Evolutionary conservation across 2,329 filamentous ascomycete genomes (phyloP), one percentile per base, ranked within the genome.

Genomic region (Penicillium brasilianum): DNA sequence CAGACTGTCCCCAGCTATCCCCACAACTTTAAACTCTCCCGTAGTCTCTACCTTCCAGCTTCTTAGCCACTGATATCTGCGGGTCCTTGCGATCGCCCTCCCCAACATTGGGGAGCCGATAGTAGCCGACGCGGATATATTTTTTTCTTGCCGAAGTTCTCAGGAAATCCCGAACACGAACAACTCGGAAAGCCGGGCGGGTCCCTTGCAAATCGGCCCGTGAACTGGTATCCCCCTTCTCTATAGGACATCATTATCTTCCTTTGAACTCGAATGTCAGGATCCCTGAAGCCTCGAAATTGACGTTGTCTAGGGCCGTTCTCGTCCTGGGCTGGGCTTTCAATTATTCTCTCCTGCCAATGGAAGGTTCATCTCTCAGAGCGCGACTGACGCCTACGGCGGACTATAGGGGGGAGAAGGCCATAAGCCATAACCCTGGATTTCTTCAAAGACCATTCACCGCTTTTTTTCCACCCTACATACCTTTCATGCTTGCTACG

Each of bases 131-230:
- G n/a, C 44, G 44, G 16, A 48, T 25, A 34, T 18, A 32, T 43
- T 36, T 57, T 51, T 25, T 51, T 48, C 36, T 51, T 43, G 16
- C 46, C 46, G 32, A 48, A 32, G 14, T 36, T 4, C 46, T 41
- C 25, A 9, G 4, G n/a, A 28, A 37, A 51, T 44, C 36, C 46
- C 55, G 46, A 57, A 14, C 20, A 22, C 37, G 20, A 16, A 39
- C 9, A 13, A n/a, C 30, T 36, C 55, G 50, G 55, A 59, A 59
- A 55, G 32, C 53, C 56, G 60, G 49, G 56, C 49, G 39, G 56
- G 49, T 36, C 49, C 20, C 28, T 39, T 50, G 32, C 39, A 58
- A 50, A 48, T 49, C 46, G 56, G 28, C 39, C 56, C 43, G 44
- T n/a, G 3, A 28, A 28, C 25, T 18, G 20, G 9, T 25, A 8